Evolutionary conservation across 768 basidiomycete species (phyloP), one percentile per base, ranked within the genome.

Genomic region (Russula virescens): DNA sequence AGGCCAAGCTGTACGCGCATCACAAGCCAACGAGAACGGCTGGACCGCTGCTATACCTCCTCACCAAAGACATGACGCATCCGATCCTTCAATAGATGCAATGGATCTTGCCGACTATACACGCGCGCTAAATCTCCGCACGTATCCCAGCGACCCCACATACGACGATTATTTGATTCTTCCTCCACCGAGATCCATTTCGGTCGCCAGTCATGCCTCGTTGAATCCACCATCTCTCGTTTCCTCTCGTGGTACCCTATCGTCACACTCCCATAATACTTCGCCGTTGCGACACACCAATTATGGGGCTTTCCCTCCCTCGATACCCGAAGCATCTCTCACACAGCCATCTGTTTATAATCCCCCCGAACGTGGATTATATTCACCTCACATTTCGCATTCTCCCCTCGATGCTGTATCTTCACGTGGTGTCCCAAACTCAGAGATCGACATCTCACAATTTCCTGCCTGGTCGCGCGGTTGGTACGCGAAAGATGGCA

Each of bases 71-170:
- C 68, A 81, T 63, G 83, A 86, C 62, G 74, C 80, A 5, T 85
- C 86, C 7, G 87, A 88, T 61, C 79, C 78, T 28, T 87, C 85
- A 58, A 79, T 88, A 1, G 86, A 88, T 69, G 86, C 86, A 3
- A 78, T 88, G 58, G 87, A 89, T 73, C 77, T 89, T 25, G 86
- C 86, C 35, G 87, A 88, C 71, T 89, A 88, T 72, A 78, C 85
- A 73, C 73, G 68, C 66, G 70, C 50, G 66, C 73, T 56, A 46
- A 67, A 62, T 64, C 63, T 56, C 45, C 62, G 69, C 46, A 60
- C 65, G n/a, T 54, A 31, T 18, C 64, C 69, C 5, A 59, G 57
- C 2, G 70, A 69, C 52, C 67, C 63, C 19, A 63, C 66, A 2
- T 71, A 74, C 56, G 70, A 71, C 19, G 63, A 71, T 35, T 75